Evolutionary conservation across 331 rosid species (phyloP), one percentile per base, ranked within the genome.

Genomic region (Saraca asoca): DNA sequence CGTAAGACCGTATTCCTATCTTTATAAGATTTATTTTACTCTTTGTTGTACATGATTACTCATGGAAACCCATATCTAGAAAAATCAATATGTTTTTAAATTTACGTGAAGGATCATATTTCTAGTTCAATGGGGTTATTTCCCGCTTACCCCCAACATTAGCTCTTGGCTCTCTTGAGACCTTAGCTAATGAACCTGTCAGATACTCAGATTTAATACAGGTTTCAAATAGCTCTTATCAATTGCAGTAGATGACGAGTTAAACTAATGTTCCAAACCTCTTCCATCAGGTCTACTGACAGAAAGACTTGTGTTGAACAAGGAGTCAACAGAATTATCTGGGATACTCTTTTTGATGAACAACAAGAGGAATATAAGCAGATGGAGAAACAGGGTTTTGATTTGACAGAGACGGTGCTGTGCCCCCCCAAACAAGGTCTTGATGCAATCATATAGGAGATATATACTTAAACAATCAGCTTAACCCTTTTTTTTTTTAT

Each of bases 391-490:
- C 79, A 55, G 91, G 70, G 73, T 71, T 85, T 73, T 85, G 87
- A 79, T 89, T 85, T 68, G 33, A 95, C 85, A 46, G 82, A 41
- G 70, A 68, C 83, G 89, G 65, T 83, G 98, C 50, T 87, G 85
- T 51, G 85, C 80, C 78, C 94, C 94, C 45, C 84, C 81, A 81
- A n/a, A n/a, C n/a, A n/a, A n/a, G n/a, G n/a, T n/a, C n/a, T n/a
- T n/a, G n/a, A n/a, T n/a, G n/a, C n/a, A n/a, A n/a, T n/a, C n/a
- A n/a, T n/a, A n/a, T n/a, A n/a, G n/a, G n/a, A n/a, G n/a, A n/a
- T n/a, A n/a, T n/a, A n/a, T n/a, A n/a, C n/a, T n/a, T n/a, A n/a
- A n/a, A n/a, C n/a, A n/a, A n/a, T n/a, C n/a, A n/a, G n/a, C n/a
- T n/a, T n/a, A n/a, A n/a, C n/a, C n/a, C n/a, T n/a, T n/a, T n/a